Evolutionary conservation across 768 basidiomycete species (phyloP).

Genomic region (Boletus sp.): DNA sequence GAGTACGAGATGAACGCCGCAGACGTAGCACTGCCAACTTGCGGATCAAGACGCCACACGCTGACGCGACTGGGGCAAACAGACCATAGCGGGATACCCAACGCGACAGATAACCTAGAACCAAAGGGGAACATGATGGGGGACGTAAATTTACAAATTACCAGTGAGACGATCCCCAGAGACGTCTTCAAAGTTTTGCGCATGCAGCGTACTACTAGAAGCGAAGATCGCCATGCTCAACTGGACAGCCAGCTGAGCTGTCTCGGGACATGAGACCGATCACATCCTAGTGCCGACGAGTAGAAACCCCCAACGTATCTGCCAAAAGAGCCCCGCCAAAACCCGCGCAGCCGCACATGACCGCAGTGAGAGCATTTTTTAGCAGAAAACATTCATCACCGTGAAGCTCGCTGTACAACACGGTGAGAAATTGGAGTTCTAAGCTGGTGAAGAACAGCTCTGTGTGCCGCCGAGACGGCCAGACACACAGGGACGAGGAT

Average conservation of each 20-base stretch:
- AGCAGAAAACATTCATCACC: slow-evolving; percentile 28
- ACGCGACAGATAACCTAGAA: slow-evolving; percentile 15
- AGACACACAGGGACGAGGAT: slow-evolving; percentile 33
- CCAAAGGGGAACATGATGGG: slow-evolving; percentile 38
- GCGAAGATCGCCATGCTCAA: slow-evolving; percentile 29
- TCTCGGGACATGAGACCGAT: slow-evolving; percentile 9
- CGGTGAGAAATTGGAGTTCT: slow-evolving; percentile 16
- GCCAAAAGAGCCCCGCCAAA: slow-evolving; percentile 36
- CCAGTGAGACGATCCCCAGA: slow-evolving; percentile 37
- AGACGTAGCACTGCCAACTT: slow-evolving; percentile 2
- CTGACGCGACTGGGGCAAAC: slow-evolving; percentile 12
- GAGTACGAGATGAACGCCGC: slow-evolving; percentile 20
- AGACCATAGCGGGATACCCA: slow-evolving; percentile 27
- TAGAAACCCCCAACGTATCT: slow-evolving; percentile 15
- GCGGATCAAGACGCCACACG: slow-evolving; percentile 20
- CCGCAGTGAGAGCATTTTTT: slow-evolving; percentile 32
- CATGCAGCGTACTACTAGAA: slow-evolving; percentile 33
- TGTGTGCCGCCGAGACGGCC: slow-evolving; percentile 25
- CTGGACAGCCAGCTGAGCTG: slow-evolving; percentile 15
- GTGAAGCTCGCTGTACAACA: slow-evolving; percentile 36
- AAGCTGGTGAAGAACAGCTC: slow-evolving; percentile 32
- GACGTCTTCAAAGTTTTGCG: slow-evolving; percentile 37
- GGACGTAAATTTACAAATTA: slow-evolving; percentile 37
- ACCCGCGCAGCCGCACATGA: slow-evolving; percentile 34
- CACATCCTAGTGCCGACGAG: slow-evolving; percentile 10